Conservation (phyloP, 352 stramenopile species). For the Aphanomyces stellatus region DNA sequence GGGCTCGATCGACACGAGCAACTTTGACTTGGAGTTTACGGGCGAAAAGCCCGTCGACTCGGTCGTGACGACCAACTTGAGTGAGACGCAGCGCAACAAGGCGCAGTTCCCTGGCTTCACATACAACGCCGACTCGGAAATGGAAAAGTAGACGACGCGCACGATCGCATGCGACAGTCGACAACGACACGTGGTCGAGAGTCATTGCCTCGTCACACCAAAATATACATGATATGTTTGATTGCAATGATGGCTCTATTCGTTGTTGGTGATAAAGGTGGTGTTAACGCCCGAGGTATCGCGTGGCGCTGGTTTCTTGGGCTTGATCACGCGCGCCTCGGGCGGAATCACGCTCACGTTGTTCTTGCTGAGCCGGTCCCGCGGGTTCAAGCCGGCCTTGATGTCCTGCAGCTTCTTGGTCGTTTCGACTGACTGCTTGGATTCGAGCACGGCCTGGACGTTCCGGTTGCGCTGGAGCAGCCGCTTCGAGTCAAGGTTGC, state of each 20-base stretch:
- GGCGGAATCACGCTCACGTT: slow-evolving; percentile 64
- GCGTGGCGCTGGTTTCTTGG: slow-evolving; percentile 38
- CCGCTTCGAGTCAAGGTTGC: slow-evolving; percentile 88
- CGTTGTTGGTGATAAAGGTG: slow-evolving; percentile 15
- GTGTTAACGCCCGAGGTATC: slow-evolving; percentile 10
- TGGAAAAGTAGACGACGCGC: background rate
- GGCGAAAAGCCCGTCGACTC: slow-evolving; percentile 85
- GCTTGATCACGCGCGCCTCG: slow-evolving; percentile 61
- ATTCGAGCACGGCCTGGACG: slow-evolving; percentile 89
- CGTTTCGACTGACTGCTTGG: slow-evolving; percentile 80
- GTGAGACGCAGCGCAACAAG: slow-evolving; percentile 85
- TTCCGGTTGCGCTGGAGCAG: slow-evolving; percentile 94
- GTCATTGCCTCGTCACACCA: too few relatives aligned
- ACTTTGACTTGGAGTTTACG: slow-evolving; percentile 93
- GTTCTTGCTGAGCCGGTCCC: slow-evolving; percentile 38
- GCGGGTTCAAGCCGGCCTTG: slow-evolving; percentile 67
- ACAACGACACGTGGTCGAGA: too few relatives aligned
- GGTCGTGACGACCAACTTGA: slow-evolving; percentile 86
- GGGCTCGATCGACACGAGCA: slow-evolving; percentile 88
- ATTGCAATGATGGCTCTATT: too few relatives aligned
- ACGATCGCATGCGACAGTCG: background rate
- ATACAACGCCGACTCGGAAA: slow-evolving; percentile 71
- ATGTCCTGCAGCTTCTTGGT: slow-evolving; percentile 75
- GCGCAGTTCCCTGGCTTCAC: slow-evolving; percentile 85
- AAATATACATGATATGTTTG: too few relatives aligned